Percentiles rank a stretch among this genome's conserved stretches.
Conservation (phyloP, 2,329 filamentous ascomycete genomes). For the Gnomoniopsis smithogilvyi region DNA sequence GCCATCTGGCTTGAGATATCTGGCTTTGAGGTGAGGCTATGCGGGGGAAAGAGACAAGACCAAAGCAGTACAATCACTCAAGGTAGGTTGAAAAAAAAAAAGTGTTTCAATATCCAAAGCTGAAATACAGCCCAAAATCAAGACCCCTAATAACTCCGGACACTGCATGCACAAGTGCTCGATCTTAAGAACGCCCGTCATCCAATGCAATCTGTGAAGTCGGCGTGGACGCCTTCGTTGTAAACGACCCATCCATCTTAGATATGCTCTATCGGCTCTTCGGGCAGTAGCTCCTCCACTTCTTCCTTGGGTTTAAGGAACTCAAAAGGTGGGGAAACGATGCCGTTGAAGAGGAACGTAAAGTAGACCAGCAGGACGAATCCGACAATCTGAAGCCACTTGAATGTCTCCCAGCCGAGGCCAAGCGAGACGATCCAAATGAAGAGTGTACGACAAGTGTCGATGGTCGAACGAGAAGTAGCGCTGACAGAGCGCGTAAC, state of each 20-base stretch:
- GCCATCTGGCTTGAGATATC: too few species aligned
- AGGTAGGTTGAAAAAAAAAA: too few species aligned
- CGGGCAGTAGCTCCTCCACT: constrained; percentile 67
- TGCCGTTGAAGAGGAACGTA: constrained; percentile 93
- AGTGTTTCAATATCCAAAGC: too few species aligned
- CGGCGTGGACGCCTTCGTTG: background rate
- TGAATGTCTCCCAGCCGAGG: constrained; percentile 95
- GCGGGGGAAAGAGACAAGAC: too few species aligned
- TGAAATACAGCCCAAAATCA: background rate
- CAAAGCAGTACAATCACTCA: too few species aligned
- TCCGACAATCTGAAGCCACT: constrained; percentile 89
- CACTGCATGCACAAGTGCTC: background rate
- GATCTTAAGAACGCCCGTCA: background rate
- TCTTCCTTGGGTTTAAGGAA: constrained; percentile 56
- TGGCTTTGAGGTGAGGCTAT: too few species aligned
- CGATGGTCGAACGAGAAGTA: constrained; percentile 91
- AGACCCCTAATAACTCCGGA: background rate
- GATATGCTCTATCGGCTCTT: constrained; percentile 78
- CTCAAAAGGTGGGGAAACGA: constrained; percentile 78
- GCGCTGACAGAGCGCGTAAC: constrained; percentile 88
- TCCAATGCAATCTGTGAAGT: background rate
- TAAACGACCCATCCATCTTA: constrained; percentile 1
- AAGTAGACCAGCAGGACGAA: constrained; percentile 92
- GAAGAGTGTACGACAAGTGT: constrained; percentile 95
- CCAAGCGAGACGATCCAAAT: constrained; percentile 96